Evolutionary conservation across 495 filamentous ascomycete species (phyloP).

Genomic region (Neurospora tetraspora): DNA sequence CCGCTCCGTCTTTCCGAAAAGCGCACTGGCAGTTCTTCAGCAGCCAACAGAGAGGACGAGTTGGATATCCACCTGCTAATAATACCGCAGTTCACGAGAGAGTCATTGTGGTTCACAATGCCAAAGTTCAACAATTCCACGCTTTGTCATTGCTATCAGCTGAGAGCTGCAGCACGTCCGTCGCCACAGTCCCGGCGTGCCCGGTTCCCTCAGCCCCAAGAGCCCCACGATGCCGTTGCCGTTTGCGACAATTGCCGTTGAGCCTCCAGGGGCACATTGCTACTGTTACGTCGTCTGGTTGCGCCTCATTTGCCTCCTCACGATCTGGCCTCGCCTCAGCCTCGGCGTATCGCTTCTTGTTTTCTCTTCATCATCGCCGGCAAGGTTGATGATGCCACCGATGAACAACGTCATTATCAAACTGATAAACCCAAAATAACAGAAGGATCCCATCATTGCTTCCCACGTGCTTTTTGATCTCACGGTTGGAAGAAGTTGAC

Average conservation of each 20-base stretch:
- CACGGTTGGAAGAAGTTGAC: neutral
- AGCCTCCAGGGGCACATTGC: neutral
- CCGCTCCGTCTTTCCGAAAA: neutral
- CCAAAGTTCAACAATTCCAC: neutral
- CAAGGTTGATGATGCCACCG: neutral
- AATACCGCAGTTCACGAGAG: neutral
- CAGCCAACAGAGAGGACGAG: neutral
- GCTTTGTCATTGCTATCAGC: neutral
- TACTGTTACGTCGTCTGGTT: neutral
- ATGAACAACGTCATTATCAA: neutral
- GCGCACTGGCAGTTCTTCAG: neutral
- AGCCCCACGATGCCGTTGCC: neutral
- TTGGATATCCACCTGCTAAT: neutral
- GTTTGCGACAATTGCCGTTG: neutral
- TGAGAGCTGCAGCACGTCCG: neutral
- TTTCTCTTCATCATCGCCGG: neutral
- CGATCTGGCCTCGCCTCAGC: neutral
- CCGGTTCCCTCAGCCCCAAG: neutral
- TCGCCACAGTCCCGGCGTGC: neutral
- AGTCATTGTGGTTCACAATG: neutral
- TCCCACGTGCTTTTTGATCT: neutral
- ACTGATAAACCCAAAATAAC: too few relatives aligned
- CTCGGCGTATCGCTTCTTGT: neutral
- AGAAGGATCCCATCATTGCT: neutral
- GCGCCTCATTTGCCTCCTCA: neutral